These are phyloP conservation scores for Sporothrix pseudoabietina DNA, from an alignment of 2,329 filamentous ascomycete genomes.

Conservation along the genomic window DNA sequence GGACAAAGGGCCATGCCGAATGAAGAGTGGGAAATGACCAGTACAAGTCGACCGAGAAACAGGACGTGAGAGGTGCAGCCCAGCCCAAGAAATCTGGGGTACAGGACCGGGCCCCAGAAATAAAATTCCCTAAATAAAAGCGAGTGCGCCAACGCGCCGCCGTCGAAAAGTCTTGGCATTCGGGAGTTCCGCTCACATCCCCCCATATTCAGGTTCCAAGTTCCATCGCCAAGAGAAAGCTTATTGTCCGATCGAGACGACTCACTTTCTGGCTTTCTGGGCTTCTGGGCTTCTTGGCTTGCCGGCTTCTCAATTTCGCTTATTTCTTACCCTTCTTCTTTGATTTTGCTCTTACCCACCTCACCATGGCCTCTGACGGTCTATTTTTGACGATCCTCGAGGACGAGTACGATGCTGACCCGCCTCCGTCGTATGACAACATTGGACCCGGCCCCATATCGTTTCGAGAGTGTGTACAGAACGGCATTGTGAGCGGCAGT, in stretches of 20 bases:
- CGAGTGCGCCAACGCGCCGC: not conserved
- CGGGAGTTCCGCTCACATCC: conserved; percentile 2
- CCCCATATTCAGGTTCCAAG: not conserved
- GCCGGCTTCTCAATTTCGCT: not conserved
- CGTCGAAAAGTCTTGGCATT: conserved; percentile 25
- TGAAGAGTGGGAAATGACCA: not conserved
- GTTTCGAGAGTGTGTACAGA: not conserved
- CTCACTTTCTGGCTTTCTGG: not conserved
- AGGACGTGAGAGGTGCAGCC: not conserved
- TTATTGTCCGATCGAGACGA: not conserved
- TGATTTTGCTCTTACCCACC: not conserved
- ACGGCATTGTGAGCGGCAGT: not conserved
- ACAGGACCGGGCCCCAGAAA: conserved; percentile 8
- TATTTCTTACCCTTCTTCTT: not conserved
- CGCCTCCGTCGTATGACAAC: conserved; percentile 27
- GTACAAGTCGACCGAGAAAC: not conserved
- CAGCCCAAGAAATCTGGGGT: conserved; percentile 24
- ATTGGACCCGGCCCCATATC: conserved; percentile 1
- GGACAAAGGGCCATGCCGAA: not conserved
- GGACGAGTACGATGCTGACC: conserved; percentile 27
- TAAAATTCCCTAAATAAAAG: conserved; percentile 5
- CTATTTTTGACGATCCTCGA: conserved; percentile 5
- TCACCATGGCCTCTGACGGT: not conserved
- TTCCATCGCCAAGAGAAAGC: conserved; percentile 31
- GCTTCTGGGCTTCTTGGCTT: not conserved